A percentile compares a stretch with the other conserved stretches of the same genome.
phyloP scores from a whole-genome alignment of 164 flowering plant species.

The Piper betle region DNA sequence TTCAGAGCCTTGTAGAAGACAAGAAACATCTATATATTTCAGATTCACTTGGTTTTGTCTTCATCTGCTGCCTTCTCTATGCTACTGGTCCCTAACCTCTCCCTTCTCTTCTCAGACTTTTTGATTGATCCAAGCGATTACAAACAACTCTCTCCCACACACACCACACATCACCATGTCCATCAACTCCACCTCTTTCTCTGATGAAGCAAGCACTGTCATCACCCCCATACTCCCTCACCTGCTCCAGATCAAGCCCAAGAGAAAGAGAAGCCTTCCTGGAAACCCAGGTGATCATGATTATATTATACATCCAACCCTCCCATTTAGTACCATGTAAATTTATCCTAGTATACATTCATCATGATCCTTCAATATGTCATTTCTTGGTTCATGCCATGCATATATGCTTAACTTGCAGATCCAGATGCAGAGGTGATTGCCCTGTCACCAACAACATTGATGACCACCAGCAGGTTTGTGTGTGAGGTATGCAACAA shows the following conservation, averaged over 20 bases:
- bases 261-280: conserved; percentile 76
- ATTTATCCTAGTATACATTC: too few relatives aligned
- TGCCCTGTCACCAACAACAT: conserved; percentile 72
- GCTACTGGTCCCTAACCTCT: conserved; percentile 19
- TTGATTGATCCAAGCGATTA: too few relatives aligned
- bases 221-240: conserved; percentile 18
- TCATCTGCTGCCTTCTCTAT: conserved; percentile 7
- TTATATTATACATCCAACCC: too few relatives aligned
- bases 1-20: conserved; percentile 3
- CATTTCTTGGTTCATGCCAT: not conserved
- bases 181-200: conserved; percentile 47
- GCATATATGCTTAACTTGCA: conserved; percentile 11
- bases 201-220: conserved; percentile 48
- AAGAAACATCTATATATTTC: not conserved
- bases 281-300: conserved; percentile 66
- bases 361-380: too few relatives aligned
- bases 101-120: conserved; percentile 22
- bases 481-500: conserved; percentile 94
- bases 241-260: conserved; percentile 26
- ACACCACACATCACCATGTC: conserved; percentile 36
- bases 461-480: conserved; percentile 76
- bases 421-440: conserved; percentile 95
- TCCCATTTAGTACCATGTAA: too few relatives aligned
- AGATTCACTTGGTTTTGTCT: conserved; percentile 7
- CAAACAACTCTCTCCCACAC: conserved; percentile 18